A percentile compares a stretch with the other conserved stretches of the same genome.
Conservation (phyloP, 1,284 basidiomycete species). For the Sphaerobolus stellatus region DNA sequence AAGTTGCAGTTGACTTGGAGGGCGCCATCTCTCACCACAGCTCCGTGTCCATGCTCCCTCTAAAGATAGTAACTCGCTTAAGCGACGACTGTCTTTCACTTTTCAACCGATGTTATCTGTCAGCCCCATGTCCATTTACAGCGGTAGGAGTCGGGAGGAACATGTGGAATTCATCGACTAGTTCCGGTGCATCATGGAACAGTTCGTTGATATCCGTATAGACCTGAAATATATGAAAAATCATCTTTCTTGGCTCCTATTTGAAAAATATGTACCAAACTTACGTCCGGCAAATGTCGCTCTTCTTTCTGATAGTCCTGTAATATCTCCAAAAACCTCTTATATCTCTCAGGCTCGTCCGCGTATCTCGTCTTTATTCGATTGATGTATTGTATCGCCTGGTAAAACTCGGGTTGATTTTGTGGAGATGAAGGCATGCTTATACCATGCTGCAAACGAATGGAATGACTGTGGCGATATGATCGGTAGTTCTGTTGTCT, state of each 20-base stretch:
- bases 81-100: no score
- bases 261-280: conserved; percentile 32
- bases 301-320: conserved; percentile 98
- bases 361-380: conserved; percentile 96
- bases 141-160: no score
- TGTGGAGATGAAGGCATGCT: no score
- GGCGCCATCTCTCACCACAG: no score
- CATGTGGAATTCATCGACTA: conserved; percentile 94
- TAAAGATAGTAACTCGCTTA: no score
- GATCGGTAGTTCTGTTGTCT: no score
- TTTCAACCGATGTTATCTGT: no score
- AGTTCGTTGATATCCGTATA: conserved; percentile 90
- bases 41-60: no score
- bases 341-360: conserved; percentile 95
- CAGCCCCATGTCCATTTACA: no score
- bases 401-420: conserved; percentile 77
- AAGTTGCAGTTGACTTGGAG: no score
- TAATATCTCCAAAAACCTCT: conserved; percentile 96
- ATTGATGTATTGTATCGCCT: conserved; percentile 97
- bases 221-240: conserved; percentile 58
- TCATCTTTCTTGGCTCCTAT: neutral
- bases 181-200: conserved; percentile 91
- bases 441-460: no score
- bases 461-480: no score
- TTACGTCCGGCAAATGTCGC: conserved; percentile 82